Evolutionary conservation across 805 yeast genomes (phyloP).

Genomic region (Cyberlindnera xylosilytica): DNA sequence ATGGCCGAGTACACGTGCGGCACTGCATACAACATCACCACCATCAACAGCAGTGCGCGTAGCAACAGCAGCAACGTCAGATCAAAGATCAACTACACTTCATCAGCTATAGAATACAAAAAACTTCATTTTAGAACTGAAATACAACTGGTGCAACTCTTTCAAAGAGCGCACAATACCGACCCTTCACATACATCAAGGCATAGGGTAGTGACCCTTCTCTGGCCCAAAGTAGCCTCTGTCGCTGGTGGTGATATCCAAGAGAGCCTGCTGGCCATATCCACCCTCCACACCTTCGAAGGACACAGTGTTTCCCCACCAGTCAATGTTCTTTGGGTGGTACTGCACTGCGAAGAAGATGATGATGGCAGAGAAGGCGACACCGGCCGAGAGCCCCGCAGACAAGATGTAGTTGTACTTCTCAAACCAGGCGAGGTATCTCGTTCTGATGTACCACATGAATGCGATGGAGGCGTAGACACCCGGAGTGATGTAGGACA

Average conservation of each 20-base stretch:
- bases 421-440: conserved; percentile 49
- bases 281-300: conserved; percentile 38
- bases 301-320: conserved; percentile 66
- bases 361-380: conserved; percentile 49
- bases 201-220: conserved; percentile 16
- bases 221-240: conserved; percentile 24
- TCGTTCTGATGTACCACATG: conserved; percentile 41
- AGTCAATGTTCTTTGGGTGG: conserved; percentile 39
- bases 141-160: too few species aligned
- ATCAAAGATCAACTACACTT: too few species aligned
- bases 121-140: too few species aligned
- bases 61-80: too few species aligned
- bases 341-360: conserved; percentile 53
- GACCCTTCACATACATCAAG: too few species aligned
- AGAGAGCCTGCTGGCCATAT: conserved; percentile 22
- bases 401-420: conserved; percentile 49
- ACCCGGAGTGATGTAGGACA: conserved; percentile 35
- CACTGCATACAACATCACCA: too few species aligned
- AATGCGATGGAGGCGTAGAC: conserved; percentile 35
- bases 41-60: too few species aligned
- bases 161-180: too few species aligned
- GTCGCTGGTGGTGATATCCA: conserved; percentile 10
- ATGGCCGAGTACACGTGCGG: too few species aligned
- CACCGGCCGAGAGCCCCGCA: conserved; percentile 59
- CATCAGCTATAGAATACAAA: too few species aligned